Percentiles rank a stretch among this genome's conserved stretches.
Evolutionary conservation across 495 filamentous ascomycete genomes (phyloP).

Genomic region (Pyrenula aspistea): DNA sequence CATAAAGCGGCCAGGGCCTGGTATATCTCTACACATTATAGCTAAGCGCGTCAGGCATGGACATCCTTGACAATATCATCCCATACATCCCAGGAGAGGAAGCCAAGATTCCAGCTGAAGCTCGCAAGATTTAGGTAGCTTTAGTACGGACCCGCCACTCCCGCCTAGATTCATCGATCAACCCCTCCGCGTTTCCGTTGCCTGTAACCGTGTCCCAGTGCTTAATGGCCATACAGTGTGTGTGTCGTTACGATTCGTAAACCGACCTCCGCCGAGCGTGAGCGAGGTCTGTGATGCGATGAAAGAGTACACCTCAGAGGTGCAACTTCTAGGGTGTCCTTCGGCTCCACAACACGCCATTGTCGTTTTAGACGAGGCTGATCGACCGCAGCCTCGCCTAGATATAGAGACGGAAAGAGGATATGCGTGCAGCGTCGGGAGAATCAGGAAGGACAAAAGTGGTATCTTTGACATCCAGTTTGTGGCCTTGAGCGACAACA

Average conservation of each 20-base stretch:
- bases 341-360: slow-evolving; percentile 24
- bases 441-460: no score
- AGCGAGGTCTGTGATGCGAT: slow-evolving; percentile 27
- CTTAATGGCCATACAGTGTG: slow-evolving; percentile 30
- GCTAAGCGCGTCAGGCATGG: no score
- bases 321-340: slow-evolving; percentile 27
- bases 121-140: slow-evolving; percentile 27
- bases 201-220: slow-evolving; percentile 28
- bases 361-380: slow-evolving; percentile 29
- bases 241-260: slow-evolving; percentile 23
- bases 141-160: slow-evolving; percentile 19
- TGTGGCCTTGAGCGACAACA: slow-evolving; percentile 32
- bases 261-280: slow-evolving; percentile 21
- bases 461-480: slow-evolving; percentile 34
- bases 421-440: slow-evolving; percentile 26
- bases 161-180: slow-evolving; percentile 22
- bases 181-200: slow-evolving; percentile 19
- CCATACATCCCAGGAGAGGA: slow-evolving; percentile 31
- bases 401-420: slow-evolving; percentile 30
- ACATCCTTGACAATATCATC: slow-evolving; percentile 32
- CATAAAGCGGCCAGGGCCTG: no score
- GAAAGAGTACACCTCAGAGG: slow-evolving; percentile 26
- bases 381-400: slow-evolving; percentile 27
- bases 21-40: no score
- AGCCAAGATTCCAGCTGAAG: slow-evolving; percentile 28